Evolutionary conservation across 2,329 filamentous ascomycete genomes (phyloP).

Genomic region (Alternaria incomplexa): DNA sequence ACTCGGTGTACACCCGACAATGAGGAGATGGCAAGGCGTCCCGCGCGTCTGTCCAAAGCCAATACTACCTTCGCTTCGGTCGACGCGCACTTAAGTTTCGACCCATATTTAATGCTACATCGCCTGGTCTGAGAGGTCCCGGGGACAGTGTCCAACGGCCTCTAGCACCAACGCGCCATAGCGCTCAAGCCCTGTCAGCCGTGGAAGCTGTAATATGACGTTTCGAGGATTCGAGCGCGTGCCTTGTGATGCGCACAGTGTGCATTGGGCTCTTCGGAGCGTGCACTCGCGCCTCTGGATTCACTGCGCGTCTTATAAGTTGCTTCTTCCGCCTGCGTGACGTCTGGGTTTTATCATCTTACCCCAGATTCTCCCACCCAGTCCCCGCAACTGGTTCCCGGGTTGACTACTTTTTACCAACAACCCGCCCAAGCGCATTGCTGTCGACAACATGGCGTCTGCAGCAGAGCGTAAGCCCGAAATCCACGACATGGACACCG

Average conservation of each 20-base stretch:
- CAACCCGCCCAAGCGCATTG: not conserved
- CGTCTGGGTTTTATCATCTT: not conserved
- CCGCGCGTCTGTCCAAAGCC: not conserved
- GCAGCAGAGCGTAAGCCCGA: slow-evolving; percentile 20
- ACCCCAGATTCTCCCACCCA: not conserved
- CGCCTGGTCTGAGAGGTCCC: slow-evolving; percentile 14
- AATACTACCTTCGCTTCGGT: slow-evolving; percentile 8
- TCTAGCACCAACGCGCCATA: slow-evolving; percentile 11
- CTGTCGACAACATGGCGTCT: slow-evolving; percentile 18
- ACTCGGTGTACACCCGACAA: not conserved
- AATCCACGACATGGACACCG: slow-evolving; percentile 25
- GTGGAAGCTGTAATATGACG: slow-evolving; percentile 20
- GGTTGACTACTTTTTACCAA: not conserved
- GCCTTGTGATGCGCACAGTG: slow-evolving; percentile 14
- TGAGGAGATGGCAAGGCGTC: not conserved
- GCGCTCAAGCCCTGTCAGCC: slow-evolving; percentile 11
- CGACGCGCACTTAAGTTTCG: slow-evolving; percentile 10
- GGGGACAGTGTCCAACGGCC: slow-evolving; percentile 4
- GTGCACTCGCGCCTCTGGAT: not conserved
- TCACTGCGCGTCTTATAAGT: slow-evolving; percentile 6
- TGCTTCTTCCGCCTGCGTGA: slow-evolving; percentile 2
- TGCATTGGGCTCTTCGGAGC: not conserved
- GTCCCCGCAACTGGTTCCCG: not conserved
- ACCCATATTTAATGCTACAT: slow-evolving; percentile 19
- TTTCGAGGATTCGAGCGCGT: slow-evolving; percentile 6